Base-by-base conservation (phyloP, 768 basidiomycete species). In the Mycena alexandri region DNA sequence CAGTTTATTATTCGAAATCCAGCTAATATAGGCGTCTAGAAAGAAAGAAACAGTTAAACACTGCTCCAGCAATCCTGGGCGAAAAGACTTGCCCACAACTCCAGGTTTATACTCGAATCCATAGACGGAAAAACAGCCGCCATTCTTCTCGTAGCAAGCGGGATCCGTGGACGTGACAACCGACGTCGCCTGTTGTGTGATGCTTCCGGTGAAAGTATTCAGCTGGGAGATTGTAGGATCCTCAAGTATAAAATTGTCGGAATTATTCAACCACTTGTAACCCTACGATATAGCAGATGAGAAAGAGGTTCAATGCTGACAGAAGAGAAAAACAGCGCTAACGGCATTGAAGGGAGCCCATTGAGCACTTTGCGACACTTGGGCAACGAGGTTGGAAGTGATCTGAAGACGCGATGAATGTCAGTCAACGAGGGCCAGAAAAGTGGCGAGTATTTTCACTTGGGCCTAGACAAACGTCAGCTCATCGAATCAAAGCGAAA, bases 341-440 rank as follows among this genome's bases (percentile, higher is more conserved):
- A 93, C 91, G 56, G 83, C 90, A 57, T 71, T 59, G 14, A 71
- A 71, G 12, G 69, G 69, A 13, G 62, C 69, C 89, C 89, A 92
- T 75, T 97, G 95, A 11, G 86, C 90, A 51, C 92, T 94, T 77
- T 95, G 93, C 7, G 94, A 95, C 21, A 96, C 93, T 68, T 88
- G 81, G 3, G 61, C 16, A 19, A 68, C 50, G 41, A 47, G 53
- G 7, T 64, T 29, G 8, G 34, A 22, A 17, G 13, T 29, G 19
- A 63, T 64, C 61, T 61, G 19, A 19, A 42, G 42, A 51, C 21
- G 1, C 11, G 11, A 17, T 29, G 29, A 29, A 29, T 29, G 29
- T 62, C 50, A 62, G 46, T 19, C n/a, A n/a, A n/a, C n/a, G 13
- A 22, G 3, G 33, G 25, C 14, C 8, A 9, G 17, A 56, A 7